Evolutionary conservation across 2,329 filamentous ascomycete species (phyloP).

Genomic region (Lasiodiplodia citricola): DNA sequence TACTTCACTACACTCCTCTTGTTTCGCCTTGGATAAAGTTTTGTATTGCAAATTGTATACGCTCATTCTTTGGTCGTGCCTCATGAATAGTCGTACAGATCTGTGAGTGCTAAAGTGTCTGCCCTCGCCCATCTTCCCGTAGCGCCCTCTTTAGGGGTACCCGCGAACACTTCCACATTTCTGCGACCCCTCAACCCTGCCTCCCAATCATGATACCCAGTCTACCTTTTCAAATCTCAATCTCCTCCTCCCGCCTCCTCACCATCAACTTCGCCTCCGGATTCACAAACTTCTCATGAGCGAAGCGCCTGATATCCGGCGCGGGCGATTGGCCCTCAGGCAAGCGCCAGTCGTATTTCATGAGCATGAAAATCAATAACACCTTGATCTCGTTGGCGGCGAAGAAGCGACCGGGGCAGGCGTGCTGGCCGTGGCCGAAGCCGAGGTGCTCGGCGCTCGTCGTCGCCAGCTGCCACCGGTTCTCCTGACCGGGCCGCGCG

Average conservation of each 20-base stretch:
- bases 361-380: conserved; percentile 31
- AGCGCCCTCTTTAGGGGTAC: too few species aligned
- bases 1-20: too few species aligned
- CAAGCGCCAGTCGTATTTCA: conserved; percentile 3
- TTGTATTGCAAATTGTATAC: too few species aligned
- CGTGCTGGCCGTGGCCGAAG: conserved; percentile 40
- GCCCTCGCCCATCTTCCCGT: too few species aligned
- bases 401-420: conserved; percentile 42
- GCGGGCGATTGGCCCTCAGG: background rate
- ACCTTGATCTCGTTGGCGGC: conserved; percentile 42
- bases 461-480: conserved; percentile 29
- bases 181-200: too few species aligned
- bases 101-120: too few species aligned
- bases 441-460: conserved; percentile 22
- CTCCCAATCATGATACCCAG: too few species aligned
- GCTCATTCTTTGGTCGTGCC: too few species aligned
- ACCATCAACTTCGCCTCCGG: background rate
- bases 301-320: background rate
- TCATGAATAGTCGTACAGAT: too few species aligned
- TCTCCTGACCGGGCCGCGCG: conserved; percentile 30
- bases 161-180: too few species aligned
- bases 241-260: background rate
- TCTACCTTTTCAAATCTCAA: background rate
- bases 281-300: background rate
- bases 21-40: too few species aligned